Percentiles rank a stretch among this genome's conserved stretches.
Conservation (phyloP, 139 green algal genomes). For the Picochlorum costavermella region DNA sequence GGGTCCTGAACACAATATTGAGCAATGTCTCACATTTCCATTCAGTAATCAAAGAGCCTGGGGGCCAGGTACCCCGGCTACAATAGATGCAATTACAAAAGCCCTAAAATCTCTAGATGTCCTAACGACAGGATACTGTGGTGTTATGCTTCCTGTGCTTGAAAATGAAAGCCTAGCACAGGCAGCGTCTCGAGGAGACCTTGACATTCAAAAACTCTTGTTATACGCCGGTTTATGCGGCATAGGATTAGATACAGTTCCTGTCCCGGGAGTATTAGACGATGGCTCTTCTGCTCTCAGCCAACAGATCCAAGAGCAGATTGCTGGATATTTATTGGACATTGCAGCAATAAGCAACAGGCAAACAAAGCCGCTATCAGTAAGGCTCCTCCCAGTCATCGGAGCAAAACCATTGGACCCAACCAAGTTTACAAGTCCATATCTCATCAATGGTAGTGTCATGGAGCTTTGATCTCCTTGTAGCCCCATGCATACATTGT, state of each 20-base stretch:
- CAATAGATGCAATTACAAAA: conserved; percentile 27
- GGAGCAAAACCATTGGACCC: conserved; percentile 19
- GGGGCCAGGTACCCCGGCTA: conserved; percentile 29
- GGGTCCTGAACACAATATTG: conserved; percentile 11
- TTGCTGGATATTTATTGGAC: conserved; percentile 15
- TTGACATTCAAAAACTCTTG: conserved; percentile 31
- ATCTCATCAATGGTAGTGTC: conserved; percentile 33
- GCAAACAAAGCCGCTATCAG: conserved; percentile 32
- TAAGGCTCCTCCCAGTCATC: conserved; percentile 38
- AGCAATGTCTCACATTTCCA: background rate
- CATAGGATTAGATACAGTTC: conserved; percentile 45
- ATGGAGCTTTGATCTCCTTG: conserved; percentile 16
- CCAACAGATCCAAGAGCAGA: conserved; percentile 1
- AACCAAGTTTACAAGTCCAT: conserved; percentile 29
- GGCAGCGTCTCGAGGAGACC: conserved; percentile 11
- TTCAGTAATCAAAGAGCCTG: conserved; percentile 11
- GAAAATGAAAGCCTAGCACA: conserved; percentile 35
- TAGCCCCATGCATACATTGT: too few relatives aligned
- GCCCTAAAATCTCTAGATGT: conserved; percentile 30
- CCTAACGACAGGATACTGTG: conserved; percentile 28
- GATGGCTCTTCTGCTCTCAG: too few relatives aligned
- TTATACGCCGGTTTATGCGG: conserved; percentile 41
- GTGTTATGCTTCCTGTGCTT: conserved; percentile 48
- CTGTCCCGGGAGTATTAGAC: conserved; percentile 23
- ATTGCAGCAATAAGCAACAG: conserved; percentile 12